Percentiles rank a stretch among this genome's conserved stretches.
Evolutionary conservation across 345 rosid species (phyloP).

Genomic region (Kernera saxatilis): DNA sequence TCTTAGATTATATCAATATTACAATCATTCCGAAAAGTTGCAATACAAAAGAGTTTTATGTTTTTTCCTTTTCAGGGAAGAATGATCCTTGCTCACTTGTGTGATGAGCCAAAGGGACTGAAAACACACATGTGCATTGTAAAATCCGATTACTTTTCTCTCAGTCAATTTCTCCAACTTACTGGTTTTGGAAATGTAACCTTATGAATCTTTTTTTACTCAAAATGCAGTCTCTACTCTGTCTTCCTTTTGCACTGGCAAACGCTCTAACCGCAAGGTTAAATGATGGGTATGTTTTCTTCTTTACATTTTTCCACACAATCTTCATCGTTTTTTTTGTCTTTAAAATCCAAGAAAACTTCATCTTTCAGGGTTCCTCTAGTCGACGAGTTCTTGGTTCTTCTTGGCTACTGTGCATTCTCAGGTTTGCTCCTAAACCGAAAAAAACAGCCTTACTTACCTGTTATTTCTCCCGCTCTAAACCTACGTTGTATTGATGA

Average conservation of each 20-base stretch:
- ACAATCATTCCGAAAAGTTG: neutral
- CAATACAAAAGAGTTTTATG: neutral
- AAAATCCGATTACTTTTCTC: constrained; percentile 18
- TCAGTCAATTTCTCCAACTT: neutral
- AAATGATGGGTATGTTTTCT: constrained; percentile 77
- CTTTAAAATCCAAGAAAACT: neutral
- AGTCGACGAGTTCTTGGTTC: constrained; percentile 87
- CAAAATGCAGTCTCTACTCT: constrained; percentile 67
- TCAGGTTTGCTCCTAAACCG: constrained; percentile 44
- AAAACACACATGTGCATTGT: constrained; percentile 99
- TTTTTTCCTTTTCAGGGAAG: constrained; percentile 74
- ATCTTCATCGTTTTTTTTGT: neutral
- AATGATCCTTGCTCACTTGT: constrained; percentile 97
- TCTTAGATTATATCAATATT: neutral
- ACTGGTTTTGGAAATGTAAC: neutral
- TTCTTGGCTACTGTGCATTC: constrained; percentile 83
- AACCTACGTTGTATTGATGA: neutral
- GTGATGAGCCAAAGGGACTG: constrained; percentile 97
- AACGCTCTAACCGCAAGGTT: constrained; percentile 86
- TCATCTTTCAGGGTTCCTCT: constrained; percentile 65
- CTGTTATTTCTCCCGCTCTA: neutral
- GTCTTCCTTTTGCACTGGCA: constrained; percentile 93
- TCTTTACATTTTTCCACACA: neutral
- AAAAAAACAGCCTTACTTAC: neutral
- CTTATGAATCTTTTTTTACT: neutral